These are phyloP conservation scores for Annona squamosa DNA, from an alignment of 164 flowering plant species.

Conservation along the genomic window DNA sequence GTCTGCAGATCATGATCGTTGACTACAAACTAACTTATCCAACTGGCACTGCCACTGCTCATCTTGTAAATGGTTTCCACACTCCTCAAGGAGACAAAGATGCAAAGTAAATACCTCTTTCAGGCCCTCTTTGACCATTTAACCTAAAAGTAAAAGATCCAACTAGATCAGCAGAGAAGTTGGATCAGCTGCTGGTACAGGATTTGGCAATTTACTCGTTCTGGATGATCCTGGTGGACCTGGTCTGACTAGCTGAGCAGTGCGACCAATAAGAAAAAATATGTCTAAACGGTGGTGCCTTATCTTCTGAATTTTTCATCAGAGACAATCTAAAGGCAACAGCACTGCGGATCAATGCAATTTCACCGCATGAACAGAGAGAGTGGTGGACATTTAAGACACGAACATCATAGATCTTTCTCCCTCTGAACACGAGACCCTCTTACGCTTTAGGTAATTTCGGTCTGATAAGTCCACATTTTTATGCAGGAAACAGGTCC, in stretches of 20 bases:
- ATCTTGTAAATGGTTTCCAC: conserved; percentile 91
- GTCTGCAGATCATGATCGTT: conserved; percentile 62
- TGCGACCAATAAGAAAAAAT: background rate
- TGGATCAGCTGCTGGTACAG: too few relatives aligned
- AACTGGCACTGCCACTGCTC: conserved; percentile 80
- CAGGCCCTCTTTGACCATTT: background rate
- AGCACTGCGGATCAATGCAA: background rate
- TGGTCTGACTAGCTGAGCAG: background rate
- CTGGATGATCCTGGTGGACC: background rate
- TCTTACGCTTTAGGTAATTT: too few relatives aligned
- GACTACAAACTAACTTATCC: conserved; percentile 80
- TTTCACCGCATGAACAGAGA: background rate
- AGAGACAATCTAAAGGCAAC: background rate
- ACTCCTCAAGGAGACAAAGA: conserved; percentile 41
- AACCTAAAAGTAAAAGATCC: background rate
- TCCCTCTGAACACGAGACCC: background rate
- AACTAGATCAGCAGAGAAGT: background rate
- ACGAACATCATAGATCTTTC: background rate
- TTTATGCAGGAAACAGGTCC: conserved; percentile 38
- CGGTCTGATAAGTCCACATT: background rate
- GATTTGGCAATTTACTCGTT: too few relatives aligned
- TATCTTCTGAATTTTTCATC: background rate
- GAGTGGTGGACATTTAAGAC: background rate
- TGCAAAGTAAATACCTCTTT: conserved; percentile 45
- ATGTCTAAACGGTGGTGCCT: background rate